Conservation (phyloP, 306 rosid genomes). For the Betula pendula region DNA sequence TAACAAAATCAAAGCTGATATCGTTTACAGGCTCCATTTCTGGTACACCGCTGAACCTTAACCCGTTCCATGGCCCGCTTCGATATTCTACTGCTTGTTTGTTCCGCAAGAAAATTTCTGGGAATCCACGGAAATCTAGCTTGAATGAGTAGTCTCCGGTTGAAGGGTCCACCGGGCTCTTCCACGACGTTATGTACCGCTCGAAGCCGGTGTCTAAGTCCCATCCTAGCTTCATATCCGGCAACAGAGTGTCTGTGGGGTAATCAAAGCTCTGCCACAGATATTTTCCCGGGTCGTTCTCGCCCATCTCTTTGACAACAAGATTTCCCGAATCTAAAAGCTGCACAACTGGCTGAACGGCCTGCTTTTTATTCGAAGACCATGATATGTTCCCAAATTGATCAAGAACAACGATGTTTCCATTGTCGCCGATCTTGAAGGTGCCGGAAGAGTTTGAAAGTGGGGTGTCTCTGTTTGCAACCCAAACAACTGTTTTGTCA, state of each 20-base stretch:
- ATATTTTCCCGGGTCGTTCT: constrained; percentile 20
- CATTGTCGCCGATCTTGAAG: constrained; percentile 39
- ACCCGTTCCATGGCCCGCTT: constrained; percentile 87
- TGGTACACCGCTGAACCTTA: constrained; percentile 69
- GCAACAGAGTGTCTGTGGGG: constrained; percentile 66
- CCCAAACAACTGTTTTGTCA: constrained; percentile 51
- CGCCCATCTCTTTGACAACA: constrained; percentile 41
- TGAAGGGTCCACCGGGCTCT: constrained; percentile 44
- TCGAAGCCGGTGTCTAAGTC: constrained; percentile 38
- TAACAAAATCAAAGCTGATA: constrained; percentile 32
- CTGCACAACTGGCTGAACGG: constrained; percentile 38
- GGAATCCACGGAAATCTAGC: constrained; percentile 50
- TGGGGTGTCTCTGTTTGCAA: constrained; percentile 74
- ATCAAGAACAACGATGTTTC: constrained; percentile 42
- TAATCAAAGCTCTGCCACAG: constrained; percentile 79
- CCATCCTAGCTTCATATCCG: constrained; percentile 76
- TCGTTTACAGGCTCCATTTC: constrained; percentile 47
- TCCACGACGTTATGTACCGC: constrained; percentile 63
- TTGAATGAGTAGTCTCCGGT: constrained; percentile 49
- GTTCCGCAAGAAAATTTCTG: constrained; percentile 46
- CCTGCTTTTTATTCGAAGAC: constrained; percentile 44
- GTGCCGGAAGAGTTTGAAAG: constrained; percentile 34
- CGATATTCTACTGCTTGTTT: constrained; percentile 18
- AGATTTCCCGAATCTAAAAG: constrained; percentile 64
- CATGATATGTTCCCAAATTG: constrained; percentile 29